phyloP scores from a whole-genome alignment of 2,329 filamentous ascomycete species.

The Fusarium hainanense region DNA sequence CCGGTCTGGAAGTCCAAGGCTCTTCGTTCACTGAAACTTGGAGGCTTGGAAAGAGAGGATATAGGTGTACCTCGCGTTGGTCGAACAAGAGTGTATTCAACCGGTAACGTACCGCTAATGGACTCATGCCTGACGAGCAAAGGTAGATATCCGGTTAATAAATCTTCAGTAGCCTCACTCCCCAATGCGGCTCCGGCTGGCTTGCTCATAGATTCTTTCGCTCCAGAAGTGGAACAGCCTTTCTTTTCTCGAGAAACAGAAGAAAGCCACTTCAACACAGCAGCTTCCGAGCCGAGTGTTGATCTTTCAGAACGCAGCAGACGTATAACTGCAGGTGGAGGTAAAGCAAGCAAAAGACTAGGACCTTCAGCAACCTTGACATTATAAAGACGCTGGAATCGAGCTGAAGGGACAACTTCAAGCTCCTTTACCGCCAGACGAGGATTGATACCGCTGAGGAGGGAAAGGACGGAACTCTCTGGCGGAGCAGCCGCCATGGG shows the following conservation, averaged over 20 bases:
- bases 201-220: conserved; percentile 11
- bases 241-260: conserved; percentile 35
- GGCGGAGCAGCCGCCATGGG: conserved; percentile 41
- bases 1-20: conserved; percentile 61
- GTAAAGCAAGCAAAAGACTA: conserved; percentile 55
- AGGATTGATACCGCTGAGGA: conserved; percentile 42
- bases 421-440: conserved; percentile 42
- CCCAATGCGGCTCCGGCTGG: background rate
- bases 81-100: conserved; percentile 58
- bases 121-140: conserved; percentile 54
- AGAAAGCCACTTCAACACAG: conserved; percentile 59
- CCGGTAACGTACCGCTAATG: conserved; percentile 43
- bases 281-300: conserved; percentile 58
- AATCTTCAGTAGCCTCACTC: conserved; percentile 3
- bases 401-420: conserved; percentile 50
- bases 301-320: conserved; percentile 61
- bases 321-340: conserved; percentile 56
- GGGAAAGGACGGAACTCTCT: conserved; percentile 42
- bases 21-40: conserved; percentile 51
- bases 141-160: conserved; percentile 53
- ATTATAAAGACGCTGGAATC: conserved; percentile 57
- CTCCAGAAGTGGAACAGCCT: background rate
- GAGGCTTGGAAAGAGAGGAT: conserved; percentile 48
- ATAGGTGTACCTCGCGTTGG: conserved; percentile 54
- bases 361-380: conserved; percentile 56